A percentile compares a stretch with the other conserved stretches of the same genome.
phyloP scores from a whole-genome alignment of 2,329 filamentous ascomycete species.

The Fusarium cyanostomum region DNA sequence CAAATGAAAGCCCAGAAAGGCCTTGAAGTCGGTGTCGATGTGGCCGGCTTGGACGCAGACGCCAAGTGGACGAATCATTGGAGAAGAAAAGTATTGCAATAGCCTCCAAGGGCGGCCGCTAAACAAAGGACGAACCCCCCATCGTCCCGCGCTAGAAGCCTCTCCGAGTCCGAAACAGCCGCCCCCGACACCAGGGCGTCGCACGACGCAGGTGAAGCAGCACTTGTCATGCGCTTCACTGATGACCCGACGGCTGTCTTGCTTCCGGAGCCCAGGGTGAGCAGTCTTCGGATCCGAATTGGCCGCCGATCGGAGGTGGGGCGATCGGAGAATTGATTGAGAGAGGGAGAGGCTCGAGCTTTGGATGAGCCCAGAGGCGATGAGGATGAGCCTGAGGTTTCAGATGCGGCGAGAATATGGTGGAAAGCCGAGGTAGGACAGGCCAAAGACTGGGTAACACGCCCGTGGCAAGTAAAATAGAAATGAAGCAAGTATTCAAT shows the following conservation, averaged over 20 bases:
- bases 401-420: constrained; percentile 3
- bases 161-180: neutral
- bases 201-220: neutral
- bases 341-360: constrained; percentile 2
- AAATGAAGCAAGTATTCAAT: too few species aligned
- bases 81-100: too few species aligned
- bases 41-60: neutral
- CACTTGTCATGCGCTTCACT: neutral
- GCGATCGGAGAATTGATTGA: neutral
- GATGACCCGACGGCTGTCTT: constrained; percentile 1
- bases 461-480: too few species aligned
- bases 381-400: constrained; percentile 8
- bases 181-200: neutral
- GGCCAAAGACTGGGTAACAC: too few species aligned
- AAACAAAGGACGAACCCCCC: neutral
- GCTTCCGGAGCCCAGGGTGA: constrained; percentile 2
- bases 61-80: too few species aligned
- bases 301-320: constrained; percentile 7
- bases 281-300: constrained; percentile 4
- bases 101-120: constrained; percentile 1
- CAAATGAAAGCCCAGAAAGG: neutral
- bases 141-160: constrained; percentile 1
- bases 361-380: constrained; percentile 4
- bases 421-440: neutral
- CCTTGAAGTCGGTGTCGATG: neutral